Evolutionary conservation across 108 stramenopile genomes (phyloP).

Genomic region (Craspedostauros australis): DNA sequence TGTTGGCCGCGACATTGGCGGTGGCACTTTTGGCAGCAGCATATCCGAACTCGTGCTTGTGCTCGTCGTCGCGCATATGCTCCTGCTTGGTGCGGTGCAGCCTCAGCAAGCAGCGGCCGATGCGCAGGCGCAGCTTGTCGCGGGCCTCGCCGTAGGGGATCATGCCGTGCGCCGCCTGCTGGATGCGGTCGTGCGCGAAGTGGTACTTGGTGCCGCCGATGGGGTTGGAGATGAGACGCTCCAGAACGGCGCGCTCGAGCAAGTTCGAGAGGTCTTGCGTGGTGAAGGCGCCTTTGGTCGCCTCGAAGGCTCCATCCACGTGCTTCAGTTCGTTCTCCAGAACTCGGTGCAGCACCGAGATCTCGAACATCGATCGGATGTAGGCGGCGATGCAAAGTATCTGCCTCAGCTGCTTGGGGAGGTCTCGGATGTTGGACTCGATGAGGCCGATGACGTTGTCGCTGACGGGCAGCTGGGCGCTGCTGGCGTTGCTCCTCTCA

Average conservation of each 20-base stretch:
- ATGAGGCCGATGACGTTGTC: conserved; percentile 28
- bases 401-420: conserved; percentile 29
- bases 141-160: conserved; percentile 22
- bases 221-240: conserved; percentile 12
- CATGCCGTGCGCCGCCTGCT: conserved; percentile 41
- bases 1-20: too few species aligned
- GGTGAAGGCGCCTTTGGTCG: too few species aligned
- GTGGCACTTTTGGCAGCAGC: too few species aligned
- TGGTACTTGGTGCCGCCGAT: conserved; percentile 15
- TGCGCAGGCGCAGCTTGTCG: conserved; percentile 29
- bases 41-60: too few species aligned
- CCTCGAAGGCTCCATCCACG: conserved; percentile 12
- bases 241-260: conserved; percentile 17
- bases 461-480: too few species aligned
- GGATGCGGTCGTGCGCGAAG: conserved; percentile 50
- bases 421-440: conserved; percentile 27
- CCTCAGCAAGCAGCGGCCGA: conserved; percentile 43
- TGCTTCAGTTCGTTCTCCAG: conserved; percentile 7
- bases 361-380: conserved; percentile 33
- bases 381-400: conserved; percentile 40
- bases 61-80: too few species aligned
- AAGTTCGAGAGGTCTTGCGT: conserved; percentile 12
- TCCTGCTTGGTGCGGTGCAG: too few species aligned
- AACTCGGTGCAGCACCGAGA: conserved; percentile 16
- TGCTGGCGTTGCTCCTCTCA: not conserved